Evolutionary conservation across 352 stramenopile species (phyloP).

Genomic region (Globisporangium polare): DNA sequence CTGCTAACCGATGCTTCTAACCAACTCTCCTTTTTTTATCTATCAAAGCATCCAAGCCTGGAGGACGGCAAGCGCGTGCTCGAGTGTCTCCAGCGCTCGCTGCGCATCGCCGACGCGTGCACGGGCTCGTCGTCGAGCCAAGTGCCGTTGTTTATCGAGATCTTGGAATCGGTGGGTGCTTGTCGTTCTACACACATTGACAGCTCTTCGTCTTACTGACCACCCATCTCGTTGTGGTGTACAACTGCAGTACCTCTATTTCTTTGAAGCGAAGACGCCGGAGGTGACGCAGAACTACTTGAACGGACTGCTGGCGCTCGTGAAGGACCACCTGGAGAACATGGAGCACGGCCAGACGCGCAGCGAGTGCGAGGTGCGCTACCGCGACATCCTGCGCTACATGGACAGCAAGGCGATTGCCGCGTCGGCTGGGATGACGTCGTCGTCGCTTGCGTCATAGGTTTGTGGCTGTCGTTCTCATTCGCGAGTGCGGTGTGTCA

Average conservation of each 20-base stretch:
- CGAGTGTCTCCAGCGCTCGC: conserved; percentile 95
- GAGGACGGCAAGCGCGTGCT: conserved; percentile 92
- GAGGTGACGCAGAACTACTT: conserved; percentile 76
- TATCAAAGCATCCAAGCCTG: conserved; percentile 59
- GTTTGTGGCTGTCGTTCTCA: neutral
- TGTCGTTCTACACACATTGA: neutral
- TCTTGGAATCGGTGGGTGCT: conserved; percentile 82
- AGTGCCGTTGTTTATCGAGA: conserved; percentile 95
- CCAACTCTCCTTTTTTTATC: conserved; percentile 3
- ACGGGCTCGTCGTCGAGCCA: conserved; percentile 69
- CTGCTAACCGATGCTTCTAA: neutral
- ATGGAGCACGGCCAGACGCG: conserved; percentile 69
- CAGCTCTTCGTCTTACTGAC: neutral
- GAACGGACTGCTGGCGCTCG: conserved; percentile 72
- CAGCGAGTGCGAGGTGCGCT: conserved; percentile 80
- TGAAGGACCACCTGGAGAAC: conserved; percentile 93
- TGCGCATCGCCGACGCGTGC: conserved; percentile 94
- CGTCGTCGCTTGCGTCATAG: conserved; percentile 15
- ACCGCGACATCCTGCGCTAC: conserved; percentile 78
- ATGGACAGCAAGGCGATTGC: conserved; percentile 52
- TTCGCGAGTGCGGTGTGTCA: neutral
- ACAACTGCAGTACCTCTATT: conserved; percentile 85
- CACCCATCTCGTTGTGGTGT: neutral
- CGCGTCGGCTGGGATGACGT: conserved; percentile 24
- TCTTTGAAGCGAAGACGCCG: conserved; percentile 86